A percentile compares a stretch with the other conserved stretches of the same genome.
phyloP scores from a whole-genome alignment of 2,329 filamentous ascomycete species.

The Rhinocladiella similis region DNA sequence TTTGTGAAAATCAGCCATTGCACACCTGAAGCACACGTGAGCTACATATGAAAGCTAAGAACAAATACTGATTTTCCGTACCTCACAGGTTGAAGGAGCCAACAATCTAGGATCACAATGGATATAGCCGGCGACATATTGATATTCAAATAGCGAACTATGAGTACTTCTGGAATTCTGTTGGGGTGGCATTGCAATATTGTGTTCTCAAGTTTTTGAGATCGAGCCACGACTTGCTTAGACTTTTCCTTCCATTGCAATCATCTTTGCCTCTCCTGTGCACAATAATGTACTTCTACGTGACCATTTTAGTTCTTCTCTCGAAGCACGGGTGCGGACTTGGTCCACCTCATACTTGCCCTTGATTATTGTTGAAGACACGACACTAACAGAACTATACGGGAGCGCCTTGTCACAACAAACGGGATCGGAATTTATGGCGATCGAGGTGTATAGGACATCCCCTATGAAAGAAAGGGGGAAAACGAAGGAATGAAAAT shows the following conservation, averaged over 20 bases:
- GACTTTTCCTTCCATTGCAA: conserved; percentile 6
- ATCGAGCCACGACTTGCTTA: conserved; percentile 5
- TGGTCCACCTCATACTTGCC: conserved; percentile 4
- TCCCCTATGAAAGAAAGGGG: conserved; percentile 4
- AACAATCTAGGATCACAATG: conserved; percentile 6
- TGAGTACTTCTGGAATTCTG: conserved; percentile 5
- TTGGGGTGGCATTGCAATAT: conserved; percentile 6
- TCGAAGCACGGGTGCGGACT: conserved; percentile 4
- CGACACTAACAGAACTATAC: conserved; percentile 4
- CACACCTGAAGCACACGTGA: conserved; percentile 5
- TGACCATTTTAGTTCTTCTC: conserved; percentile 5
- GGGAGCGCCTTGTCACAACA: conserved; percentile 4
- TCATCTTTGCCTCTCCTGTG: conserved; percentile 4
- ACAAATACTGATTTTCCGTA: conserved; percentile 6
- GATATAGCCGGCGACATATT: conserved; percentile 6
- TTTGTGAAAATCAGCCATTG: conserved; percentile 7
- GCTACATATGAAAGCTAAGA: conserved; percentile 6
- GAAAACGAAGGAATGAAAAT: conserved; percentile 4
- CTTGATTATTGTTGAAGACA: conserved; percentile 5
- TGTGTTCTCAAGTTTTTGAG: conserved; percentile 6
- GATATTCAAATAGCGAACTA: conserved; percentile 6
- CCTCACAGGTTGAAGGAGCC: background rate
- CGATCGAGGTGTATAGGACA: conserved; percentile 5
- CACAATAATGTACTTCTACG: conserved; percentile 4
- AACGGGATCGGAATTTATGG: conserved; percentile 6